Base-by-base conservation (phyloP, 768 basidiomycete genomes). In the Trametes cinnabarina region DNA sequence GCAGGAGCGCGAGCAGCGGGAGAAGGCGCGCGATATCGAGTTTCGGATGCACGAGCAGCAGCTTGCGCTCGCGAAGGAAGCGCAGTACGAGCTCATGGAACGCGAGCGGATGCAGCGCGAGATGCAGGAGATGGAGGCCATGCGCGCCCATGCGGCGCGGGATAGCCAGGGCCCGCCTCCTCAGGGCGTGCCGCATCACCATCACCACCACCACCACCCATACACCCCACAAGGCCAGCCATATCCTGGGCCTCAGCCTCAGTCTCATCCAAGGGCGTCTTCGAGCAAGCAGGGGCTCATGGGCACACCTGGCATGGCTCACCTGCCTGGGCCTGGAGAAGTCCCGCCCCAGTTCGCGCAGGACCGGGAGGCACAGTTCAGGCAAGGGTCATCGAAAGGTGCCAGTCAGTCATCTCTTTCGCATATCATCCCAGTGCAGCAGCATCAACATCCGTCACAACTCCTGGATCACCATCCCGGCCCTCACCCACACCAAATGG, bases 41-140 rank as follows among this genome's bases (percentile, higher is more conserved):
- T 25, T 52, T 34, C 50, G 46, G 47, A 39, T 56, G 51, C 62
- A 47, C 46, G 61, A 64, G 50, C 51, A 49, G 28, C 63, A 63
- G n/a, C 46, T 47, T 22, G 47, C 49, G 41, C 19, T 48, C 41
- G 54, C 44, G 32, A 55, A 66, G 39, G 68, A 64, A 44, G 49
- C 63, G 5, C 65, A 69, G 54, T 56, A 57, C 43, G 65, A 62
- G 44, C 40, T 35, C 34, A 47, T 42, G 54, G 57, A 59, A 37
- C 60, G 55, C 20, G 63, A 65, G 35, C 46, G 60, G 14, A 44
- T 55, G 37, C 64, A 65, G 57, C 67, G 63, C 34, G 65, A 68
- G 67, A 51, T 55, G 51, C 64, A 65, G 58, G 66, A 63, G 39
- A 64, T 67, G 69, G 65, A 68, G 11, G 63, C 58, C 23, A 63